Evolutionary conservation across 2,329 filamentous ascomycete species (phyloP), one percentile per base, ranked within the genome.

Genomic region (Verticillium isaacii): DNA sequence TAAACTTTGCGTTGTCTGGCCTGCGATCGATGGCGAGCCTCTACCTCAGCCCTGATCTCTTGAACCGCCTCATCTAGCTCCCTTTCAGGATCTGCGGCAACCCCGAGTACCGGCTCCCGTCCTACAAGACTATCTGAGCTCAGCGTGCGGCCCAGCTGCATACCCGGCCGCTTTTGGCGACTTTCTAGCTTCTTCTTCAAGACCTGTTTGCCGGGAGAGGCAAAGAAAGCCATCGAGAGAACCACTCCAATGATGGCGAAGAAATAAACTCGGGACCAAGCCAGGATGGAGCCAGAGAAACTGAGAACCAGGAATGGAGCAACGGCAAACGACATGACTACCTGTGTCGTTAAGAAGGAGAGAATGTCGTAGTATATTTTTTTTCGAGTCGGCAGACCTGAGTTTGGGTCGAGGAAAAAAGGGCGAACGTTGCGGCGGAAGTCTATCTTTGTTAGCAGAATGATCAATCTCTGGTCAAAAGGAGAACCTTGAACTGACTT

Each of bases 181-280:
- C 82, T 76, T 67, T 91, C 89, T 8, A 92, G 75, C 62, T 78
- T 75, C 68, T 82, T 80, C 63, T 80, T 79, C 0, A 93, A 77
- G 19, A 74, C 69, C 5, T 78, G 75, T 73, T 93, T 96, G 2
- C 86, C 90, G 0, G 92, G 92, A 1, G 90, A 92, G 50, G 88
- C 84, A 71, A 98, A 97, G 78, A 97, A 89, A 8, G 80, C 85
- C 61, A 93, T 85, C 19, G 87, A 85, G 0, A 77, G 73, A 11
- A 80, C 75, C 1, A 90, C 90, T 66, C 87, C 88, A 64, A 93
- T 71, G 60, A 95, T 80, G 36, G 85, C 87, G 75, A 96, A 99
- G 78, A 93, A 98, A 77, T 97, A 95, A 39, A 97, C 90, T 52
- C 91, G 86, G 0, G 85, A 78, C 95, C 95, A 99, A 62, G 91